Percentiles rank a stretch among this genome's conserved stretches.
phyloP scores from a whole-genome alignment of 768 basidiomycete genomes.

The Boletus tomentosulus region DNA sequence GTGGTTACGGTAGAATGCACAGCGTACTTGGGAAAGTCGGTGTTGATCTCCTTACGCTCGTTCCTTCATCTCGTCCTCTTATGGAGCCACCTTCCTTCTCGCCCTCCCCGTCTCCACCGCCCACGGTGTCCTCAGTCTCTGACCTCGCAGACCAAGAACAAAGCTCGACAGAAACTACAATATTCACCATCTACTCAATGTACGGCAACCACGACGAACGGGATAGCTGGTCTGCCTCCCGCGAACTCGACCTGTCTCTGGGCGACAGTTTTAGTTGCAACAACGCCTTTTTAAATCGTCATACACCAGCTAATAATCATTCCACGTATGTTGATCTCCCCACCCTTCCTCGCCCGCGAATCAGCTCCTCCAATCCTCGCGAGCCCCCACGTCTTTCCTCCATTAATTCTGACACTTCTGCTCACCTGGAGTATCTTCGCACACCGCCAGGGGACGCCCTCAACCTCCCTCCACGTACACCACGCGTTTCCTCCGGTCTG shows the following conservation, averaged over 20 bases:
- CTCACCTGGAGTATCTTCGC: constrained; percentile 15
- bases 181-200: constrained; percentile 85
- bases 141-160: constrained; percentile 31
- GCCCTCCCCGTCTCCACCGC: constrained; percentile 31
- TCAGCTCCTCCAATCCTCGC: constrained; percentile 19
- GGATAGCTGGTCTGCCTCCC: constrained; percentile 45
- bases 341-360: constrained; percentile 21
- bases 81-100: constrained; percentile 37
- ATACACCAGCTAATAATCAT: constrained; percentile 17
- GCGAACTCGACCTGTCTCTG: constrained; percentile 34
- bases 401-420: constrained; percentile 16
- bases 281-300: constrained; percentile 29
- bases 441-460: constrained; percentile 17
- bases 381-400: constrained; percentile 19
- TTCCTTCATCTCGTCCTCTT: constrained; percentile 14
- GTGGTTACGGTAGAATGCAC: background rate
- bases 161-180: constrained; percentile 65
- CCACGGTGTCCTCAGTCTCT: constrained; percentile 28
- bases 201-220: constrained; percentile 58
- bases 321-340: constrained; percentile 25
- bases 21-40: background rate
- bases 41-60: background rate
- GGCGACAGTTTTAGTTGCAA: constrained; percentile 33
- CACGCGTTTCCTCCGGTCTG: constrained; percentile 19
- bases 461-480: constrained; percentile 24